phyloP scores from a whole-genome alignment of 176 grass and related monocot genomes.

The Otatea glauca region DNA sequence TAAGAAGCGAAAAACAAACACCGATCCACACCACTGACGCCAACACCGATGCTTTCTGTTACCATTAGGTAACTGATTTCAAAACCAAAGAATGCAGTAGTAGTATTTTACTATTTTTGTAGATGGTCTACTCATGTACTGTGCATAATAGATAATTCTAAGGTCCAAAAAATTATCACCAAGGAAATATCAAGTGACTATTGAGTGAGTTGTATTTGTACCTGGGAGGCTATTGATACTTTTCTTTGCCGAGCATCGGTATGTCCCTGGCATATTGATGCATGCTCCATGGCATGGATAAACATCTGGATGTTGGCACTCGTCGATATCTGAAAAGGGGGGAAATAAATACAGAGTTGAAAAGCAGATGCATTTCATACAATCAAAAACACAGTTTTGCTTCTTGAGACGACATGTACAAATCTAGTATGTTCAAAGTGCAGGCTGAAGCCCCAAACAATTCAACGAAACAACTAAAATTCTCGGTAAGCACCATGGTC shows the following conservation, averaged over 20 bases:
- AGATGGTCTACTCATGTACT: background rate
- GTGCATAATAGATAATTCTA: background rate
- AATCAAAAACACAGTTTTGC: background rate
- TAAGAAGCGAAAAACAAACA: no score
- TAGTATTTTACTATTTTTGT: background rate
- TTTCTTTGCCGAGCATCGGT: conserved; percentile 43
- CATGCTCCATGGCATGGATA: conserved; percentile 45
- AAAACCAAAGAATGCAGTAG: background rate
- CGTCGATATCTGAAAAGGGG: conserved; percentile 23
- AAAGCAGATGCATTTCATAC: background rate
- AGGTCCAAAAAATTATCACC: background rate
- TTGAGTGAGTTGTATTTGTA: background rate
- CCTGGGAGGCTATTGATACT: conserved; percentile 15
- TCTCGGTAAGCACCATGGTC: background rate
- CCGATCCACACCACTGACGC: no score
- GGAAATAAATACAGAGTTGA: background rate
- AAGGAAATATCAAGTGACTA: background rate
- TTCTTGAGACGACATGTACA: no score
- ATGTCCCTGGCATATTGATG: conserved; percentile 43
- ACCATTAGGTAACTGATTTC: background rate
- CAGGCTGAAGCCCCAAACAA: background rate
- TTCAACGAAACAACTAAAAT: no score
- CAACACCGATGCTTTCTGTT: no score
- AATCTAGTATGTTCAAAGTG: no score
- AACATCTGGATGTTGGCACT: conserved; percentile 41